Base-by-base conservation (phyloP, 2,329 filamentous ascomycete species). In the Penicillium verrucosum region DNA sequence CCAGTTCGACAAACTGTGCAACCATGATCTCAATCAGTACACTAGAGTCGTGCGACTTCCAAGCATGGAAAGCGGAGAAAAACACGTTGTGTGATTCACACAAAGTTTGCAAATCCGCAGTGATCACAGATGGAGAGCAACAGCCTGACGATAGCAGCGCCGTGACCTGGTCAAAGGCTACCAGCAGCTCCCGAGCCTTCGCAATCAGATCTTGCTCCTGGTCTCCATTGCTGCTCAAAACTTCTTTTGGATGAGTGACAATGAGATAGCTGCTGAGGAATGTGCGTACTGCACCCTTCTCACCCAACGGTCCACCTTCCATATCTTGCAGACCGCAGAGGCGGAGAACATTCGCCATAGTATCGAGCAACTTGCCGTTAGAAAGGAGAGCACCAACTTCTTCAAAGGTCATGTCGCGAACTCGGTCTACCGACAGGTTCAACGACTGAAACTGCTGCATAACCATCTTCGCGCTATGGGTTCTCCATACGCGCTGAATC, bases 11-110 rank as follows among this genome's bases (percentile, higher is more conserved):
- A 64, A 87, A 88, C 27, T 85, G 85, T 10, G 82, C 83, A 18
- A 88, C 77, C 85, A 88, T 87, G 38, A 85, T 85, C 61, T 87
- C 83, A 57, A 87, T 80, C 44, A 88, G 70, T 2, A 85, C 80
- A 16, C 80, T 83, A 0, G 84, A 84, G 64, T 88, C 85, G 60
- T 85, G 81, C 12, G 84, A 77, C 67, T 86, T 85, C 85, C 85
- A 88, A 5, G 85, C 83, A 57, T 84, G 81, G 65, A 88, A 87
- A 12, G 84, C 84, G 9, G 82, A 81, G 43, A 83, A 80, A 65
- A 86, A 88, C 3, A 83, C 78, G 48, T 81, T 78, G 63, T 86
- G 83, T 6, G 81, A 75, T 61, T 86, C 79, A 9, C 79, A 77
- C 11, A 88, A 70, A 68, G 74, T 63, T 75, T 68, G 81, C 70